These are phyloP conservation scores for Medicago ruthenica DNA, from an alignment of 306 rosid genomes.

Conservation along the genomic window DNA sequence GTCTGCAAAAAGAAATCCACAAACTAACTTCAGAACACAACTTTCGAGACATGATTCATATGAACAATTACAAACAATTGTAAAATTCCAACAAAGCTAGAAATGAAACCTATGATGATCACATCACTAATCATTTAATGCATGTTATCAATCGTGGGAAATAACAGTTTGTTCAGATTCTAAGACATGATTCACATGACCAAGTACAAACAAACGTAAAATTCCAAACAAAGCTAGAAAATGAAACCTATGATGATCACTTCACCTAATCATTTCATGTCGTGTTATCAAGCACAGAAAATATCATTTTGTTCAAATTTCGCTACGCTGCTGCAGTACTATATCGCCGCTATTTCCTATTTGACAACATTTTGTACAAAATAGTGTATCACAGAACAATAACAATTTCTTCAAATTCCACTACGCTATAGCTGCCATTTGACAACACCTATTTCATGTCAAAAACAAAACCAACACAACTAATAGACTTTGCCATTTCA, in stretches of 20 bases:
- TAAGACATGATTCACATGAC: background rate
- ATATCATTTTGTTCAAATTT: background rate
- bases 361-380: background rate
- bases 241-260: background rate
- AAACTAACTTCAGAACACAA: constrained; percentile 10
- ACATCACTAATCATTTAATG: background rate
- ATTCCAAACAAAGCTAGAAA: constrained; percentile 10
- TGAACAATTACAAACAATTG: constrained; percentile 13
- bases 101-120: background rate
- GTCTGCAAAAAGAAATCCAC: constrained; percentile 49
- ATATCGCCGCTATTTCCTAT: background rate
- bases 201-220: constrained; percentile 26
- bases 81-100: constrained; percentile 10
- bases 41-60: background rate
- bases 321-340: background rate
- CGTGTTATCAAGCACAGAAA: background rate
- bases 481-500: background rate
- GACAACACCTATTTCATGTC: no score
- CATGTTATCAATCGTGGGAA: background rate
- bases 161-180: background rate
- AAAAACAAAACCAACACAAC: background rate
- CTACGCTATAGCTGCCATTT: no score
- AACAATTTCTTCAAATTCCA: background rate
- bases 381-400: background rate
- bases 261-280: background rate